Evolutionary conservation across 495 filamentous ascomycete genomes (phyloP), one percentile per base, ranked within the genome.

Genomic region (Acidomyces sp.): DNA sequence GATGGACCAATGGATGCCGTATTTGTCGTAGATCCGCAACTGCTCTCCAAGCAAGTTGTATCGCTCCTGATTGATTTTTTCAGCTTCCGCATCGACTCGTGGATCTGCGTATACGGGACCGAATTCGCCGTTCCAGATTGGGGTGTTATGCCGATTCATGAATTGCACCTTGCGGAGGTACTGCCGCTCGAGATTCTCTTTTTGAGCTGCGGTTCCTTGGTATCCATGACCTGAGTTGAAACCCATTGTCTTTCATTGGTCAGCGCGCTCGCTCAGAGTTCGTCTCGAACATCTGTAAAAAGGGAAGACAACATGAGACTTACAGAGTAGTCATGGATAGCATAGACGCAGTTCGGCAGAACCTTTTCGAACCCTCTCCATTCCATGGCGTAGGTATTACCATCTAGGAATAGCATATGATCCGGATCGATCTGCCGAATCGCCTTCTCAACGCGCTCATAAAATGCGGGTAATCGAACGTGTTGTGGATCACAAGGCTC

Each of bases 401-500:
- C 73, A 46, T 80, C 76, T 3, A 78, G 54, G 56, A 69, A 80
- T 0, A 80, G 58, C 20, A 79, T 75, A 49, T 78, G 75, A n/a
- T 77, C 55, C 0, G 70, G 65, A 45, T 80, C 76, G 27, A 78
- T 59, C 1, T 54, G 55, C 0, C 74, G 69, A 39, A 80, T 74
- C 0, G 67, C 70, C 33, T 68, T 65, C 43, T 78, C 73, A 0
- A 75, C 52, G 0, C 71, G 66, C 7, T 64, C 52, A 48, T 80
- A 79, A 51, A 69, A 79, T 1, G 57, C 64, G 15, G 63, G 63
- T 1, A 79, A 64, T 21, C 66, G 61, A 21, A 63, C 54, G 46
- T 77, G 70, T 25, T 69, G 53, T 0, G 75, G 70, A 38, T 79
- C 76, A 17, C 63, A 68, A 0, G 76, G 76, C 46, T 80, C 74